These are phyloP conservation scores for Caryopteris hybrid DNA, from an alignment of 305 asterid species.

Conservation along the genomic window DNA sequence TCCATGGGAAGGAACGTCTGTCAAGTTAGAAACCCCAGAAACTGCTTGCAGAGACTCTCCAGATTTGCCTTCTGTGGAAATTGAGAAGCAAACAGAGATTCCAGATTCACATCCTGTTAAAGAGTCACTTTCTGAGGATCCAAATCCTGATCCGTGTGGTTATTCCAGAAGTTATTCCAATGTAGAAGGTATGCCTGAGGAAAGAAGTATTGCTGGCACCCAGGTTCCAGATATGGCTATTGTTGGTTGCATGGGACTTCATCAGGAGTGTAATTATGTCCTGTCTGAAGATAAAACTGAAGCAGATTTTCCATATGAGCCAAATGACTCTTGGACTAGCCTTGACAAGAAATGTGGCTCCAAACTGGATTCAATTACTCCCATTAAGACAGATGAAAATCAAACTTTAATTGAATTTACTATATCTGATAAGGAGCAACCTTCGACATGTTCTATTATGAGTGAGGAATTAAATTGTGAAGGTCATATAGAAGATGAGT, in stretches of 20 bases:
- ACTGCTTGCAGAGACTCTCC: constrained; percentile 18
- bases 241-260: constrained; percentile 21
- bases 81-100: constrained; percentile 19
- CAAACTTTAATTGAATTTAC: constrained; percentile 21
- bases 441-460: constrained; percentile 21
- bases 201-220: constrained; percentile 23
- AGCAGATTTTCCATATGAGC: constrained; percentile 26
- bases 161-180: constrained; percentile 23
- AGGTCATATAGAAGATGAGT: constrained; percentile 28
- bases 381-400: constrained; percentile 26
- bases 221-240: constrained; percentile 26
- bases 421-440: constrained; percentile 30
- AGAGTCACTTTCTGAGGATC: constrained; percentile 17
- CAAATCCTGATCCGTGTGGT: constrained; percentile 22
- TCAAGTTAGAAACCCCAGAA: constrained; percentile 25
- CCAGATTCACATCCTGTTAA: constrained; percentile 13
- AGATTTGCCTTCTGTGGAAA: constrained; percentile 30
- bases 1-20: constrained; percentile 20
- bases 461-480: constrained; percentile 19
- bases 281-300: constrained; percentile 22
- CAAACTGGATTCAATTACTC: constrained; percentile 7
- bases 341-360: constrained; percentile 24
- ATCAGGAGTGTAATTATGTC: constrained; percentile 22
- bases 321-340: constrained; percentile 22
- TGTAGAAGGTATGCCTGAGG: constrained; percentile 27